phyloP scores from a whole-genome alignment of 768 basidiomycete genomes.

The Tylopilus vinaceipallidus region DNA sequence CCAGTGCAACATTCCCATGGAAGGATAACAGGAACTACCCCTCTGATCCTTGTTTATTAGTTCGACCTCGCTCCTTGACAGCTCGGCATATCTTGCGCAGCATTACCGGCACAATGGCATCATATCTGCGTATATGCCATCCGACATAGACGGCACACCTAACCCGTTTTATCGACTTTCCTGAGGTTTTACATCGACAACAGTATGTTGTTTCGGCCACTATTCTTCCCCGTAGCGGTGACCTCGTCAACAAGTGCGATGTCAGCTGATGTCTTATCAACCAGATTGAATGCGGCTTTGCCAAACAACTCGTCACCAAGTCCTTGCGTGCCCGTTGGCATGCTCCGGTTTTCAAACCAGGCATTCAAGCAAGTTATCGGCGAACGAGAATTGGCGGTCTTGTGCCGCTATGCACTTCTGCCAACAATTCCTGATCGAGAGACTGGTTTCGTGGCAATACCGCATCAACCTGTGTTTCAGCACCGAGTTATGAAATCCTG shows the following conservation, averaged over 20 bases:
- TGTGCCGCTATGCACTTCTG: neutral
- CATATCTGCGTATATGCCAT: neutral
- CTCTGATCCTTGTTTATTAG: neutral
- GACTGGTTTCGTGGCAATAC: neutral
- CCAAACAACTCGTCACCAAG: neutral
- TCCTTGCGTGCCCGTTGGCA: conserved; percentile 5
- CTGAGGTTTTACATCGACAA: neutral
- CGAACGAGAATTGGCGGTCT: neutral
- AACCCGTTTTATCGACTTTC: neutral
- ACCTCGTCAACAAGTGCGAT: neutral
- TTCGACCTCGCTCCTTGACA: neutral
- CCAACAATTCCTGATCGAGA: conserved; percentile 1
- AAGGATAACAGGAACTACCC: neutral
- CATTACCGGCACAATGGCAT: neutral
- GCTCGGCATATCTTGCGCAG: neutral
- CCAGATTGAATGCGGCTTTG: neutral
- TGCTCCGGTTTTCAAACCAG: conserved; percentile 21
- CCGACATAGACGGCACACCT: conserved; percentile 6
- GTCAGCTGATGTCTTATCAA: conserved; percentile 1
- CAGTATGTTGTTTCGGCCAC: neutral
- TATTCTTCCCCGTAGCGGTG: neutral
- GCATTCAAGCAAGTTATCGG: conserved; percentile 15
- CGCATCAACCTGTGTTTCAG: conserved; percentile 2
- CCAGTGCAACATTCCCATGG: neutral
- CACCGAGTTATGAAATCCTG: neutral